These are phyloP conservation scores for Herpotrichia juniperi DNA, from an alignment of 2,329 filamentous ascomycete species.

Conservation along the genomic window DNA sequence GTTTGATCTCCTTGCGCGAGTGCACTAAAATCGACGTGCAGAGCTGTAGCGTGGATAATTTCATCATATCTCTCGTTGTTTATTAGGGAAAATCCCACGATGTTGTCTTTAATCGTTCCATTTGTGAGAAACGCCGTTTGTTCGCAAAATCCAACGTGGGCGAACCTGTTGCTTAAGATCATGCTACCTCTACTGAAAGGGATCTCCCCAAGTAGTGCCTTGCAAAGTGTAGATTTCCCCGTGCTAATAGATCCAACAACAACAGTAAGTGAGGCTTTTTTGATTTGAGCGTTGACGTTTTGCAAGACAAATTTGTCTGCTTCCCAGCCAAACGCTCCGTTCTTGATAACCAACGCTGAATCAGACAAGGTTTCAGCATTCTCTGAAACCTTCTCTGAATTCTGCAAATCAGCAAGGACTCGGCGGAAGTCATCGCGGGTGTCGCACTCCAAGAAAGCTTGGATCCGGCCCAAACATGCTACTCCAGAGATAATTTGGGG, in stretches of 20 bases:
- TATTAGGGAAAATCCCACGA: slow-evolving; percentile 11
- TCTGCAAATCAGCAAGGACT: slow-evolving; percentile 1
- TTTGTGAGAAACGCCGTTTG: slow-evolving; percentile 38
- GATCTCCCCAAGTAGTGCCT: slow-evolving; percentile 43
- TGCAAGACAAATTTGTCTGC: slow-evolving; percentile 21
- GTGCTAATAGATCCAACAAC: slow-evolving; percentile 33
- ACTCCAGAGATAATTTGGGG: slow-evolving; percentile 15
- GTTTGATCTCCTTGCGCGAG: slow-evolving; percentile 9
- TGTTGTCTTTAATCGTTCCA: slow-evolving; percentile 18
- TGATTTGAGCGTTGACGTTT: slow-evolving; percentile 17
- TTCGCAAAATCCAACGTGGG: slow-evolving; percentile 46
- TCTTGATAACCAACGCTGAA: slow-evolving; percentile 14
- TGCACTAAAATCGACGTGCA: slow-evolving; percentile 9
- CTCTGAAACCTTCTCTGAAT: not conserved
- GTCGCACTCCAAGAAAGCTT: slow-evolving; percentile 17
- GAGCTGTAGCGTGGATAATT: slow-evolving; percentile 15
- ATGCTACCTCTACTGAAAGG: slow-evolving; percentile 31
- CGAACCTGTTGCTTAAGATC: slow-evolving; percentile 6
- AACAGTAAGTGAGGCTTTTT: slow-evolving; percentile 27
- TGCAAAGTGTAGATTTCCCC: slow-evolving; percentile 44
- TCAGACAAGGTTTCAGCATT: not conserved
- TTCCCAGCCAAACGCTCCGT: slow-evolving; percentile 34
- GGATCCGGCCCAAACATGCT: slow-evolving; percentile 19
- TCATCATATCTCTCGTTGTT: slow-evolving; percentile 16
- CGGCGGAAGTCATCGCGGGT: slow-evolving; percentile 10